A percentile compares a stretch with the other conserved stretches of the same genome.
phyloP scores from a whole-genome alignment of 2,329 filamentous ascomycete genomes.

The Sarocladiaceae sp. region DNA sequence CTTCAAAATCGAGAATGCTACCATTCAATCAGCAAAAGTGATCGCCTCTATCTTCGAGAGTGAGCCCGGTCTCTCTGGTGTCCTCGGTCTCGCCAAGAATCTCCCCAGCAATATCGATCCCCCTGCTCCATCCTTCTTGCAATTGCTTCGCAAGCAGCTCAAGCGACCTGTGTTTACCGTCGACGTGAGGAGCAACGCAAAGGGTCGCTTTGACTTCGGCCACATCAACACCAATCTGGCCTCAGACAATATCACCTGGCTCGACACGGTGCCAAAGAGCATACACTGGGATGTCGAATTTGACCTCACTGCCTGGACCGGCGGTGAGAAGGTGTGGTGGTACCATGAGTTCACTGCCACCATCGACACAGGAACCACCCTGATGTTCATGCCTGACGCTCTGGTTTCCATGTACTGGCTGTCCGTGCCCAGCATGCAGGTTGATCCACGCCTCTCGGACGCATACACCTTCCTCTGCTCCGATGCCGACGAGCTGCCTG shows the following conservation, averaged over 20 bases:
- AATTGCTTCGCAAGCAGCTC: slow-evolving; percentile 35
- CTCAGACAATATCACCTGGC: slow-evolving; percentile 36
- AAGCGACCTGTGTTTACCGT: slow-evolving; percentile 39
- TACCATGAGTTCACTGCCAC: slow-evolving; percentile 46
- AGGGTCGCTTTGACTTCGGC: slow-evolving; percentile 47
- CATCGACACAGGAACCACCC: slow-evolving; percentile 62
- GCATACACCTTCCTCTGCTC: slow-evolving; percentile 54
- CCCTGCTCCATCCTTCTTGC: slow-evolving; percentile 36
- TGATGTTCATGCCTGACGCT: slow-evolving; percentile 53
- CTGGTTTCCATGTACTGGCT: slow-evolving; percentile 56
- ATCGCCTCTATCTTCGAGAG: slow-evolving; percentile 37
- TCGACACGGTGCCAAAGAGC: slow-evolving; percentile 24
- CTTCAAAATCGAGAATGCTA: slow-evolving; percentile 36
- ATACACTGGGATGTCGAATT: slow-evolving; percentile 41
- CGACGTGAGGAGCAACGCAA: slow-evolving; percentile 41
- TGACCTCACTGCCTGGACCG: slow-evolving; percentile 33
- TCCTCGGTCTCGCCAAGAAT: slow-evolving; percentile 45
- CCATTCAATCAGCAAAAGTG: slow-evolving; percentile 41
- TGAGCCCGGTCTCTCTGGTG: slow-evolving; percentile 38
- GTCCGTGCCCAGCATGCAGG: slow-evolving; percentile 43
- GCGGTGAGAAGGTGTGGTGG: slow-evolving; percentile 44
- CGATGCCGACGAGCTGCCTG: slow-evolving; percentile 46
- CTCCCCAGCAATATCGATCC: slow-evolving; percentile 38
- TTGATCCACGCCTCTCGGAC: slow-evolving; percentile 36
- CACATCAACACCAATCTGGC: slow-evolving; percentile 35